Evolutionary conservation across 2,329 filamentous ascomycete species (phyloP), one percentile per base, ranked within the genome.

Genomic region (Conoideocrella luteorostrata): DNA sequence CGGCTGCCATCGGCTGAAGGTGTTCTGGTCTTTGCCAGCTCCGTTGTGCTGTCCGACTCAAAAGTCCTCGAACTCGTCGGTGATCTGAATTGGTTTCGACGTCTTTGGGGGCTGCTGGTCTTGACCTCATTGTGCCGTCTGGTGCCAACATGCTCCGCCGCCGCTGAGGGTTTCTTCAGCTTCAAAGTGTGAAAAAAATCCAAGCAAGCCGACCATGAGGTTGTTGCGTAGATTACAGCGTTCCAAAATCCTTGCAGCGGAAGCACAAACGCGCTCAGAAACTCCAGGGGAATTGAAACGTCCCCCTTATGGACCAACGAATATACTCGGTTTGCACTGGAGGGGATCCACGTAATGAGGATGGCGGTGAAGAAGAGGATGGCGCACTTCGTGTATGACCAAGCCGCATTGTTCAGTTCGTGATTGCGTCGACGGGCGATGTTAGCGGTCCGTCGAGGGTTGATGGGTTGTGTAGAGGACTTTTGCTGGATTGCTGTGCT

Each of bases 201-300:
- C 57, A 73, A 74, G 56, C 80, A 82, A 0, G 82, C 82, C 39
- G 75, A 64, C 71, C 80, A 78, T 5, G 83, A 87, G 1, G 84
- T 88, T 10, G 77, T 72, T 13, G 80, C 65, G 62, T 93, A 94
- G 52, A 94, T 88, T 46, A 86, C 62, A 15, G 82, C 78, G 59
- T 94, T 94, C 86, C 87, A 93, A 55, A 90, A 86, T 0, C 88
- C 88, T 58, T 94, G 88, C 0, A 89, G 72, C 0, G 88, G 87
- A 7, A 94, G 72, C 1, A 93, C 86, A 32, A 88, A 74, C 0
- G 84, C 80, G 18, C 84, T 82, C 50, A 82, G 76, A 50, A 84
- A 80, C 54, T 87, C 80, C 20, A 93, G 74, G 0, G 72, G 67
- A 22, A 81, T 72, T 7, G 70, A 74, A 0, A 74, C 64, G 4